phyloP scores from a whole-genome alignment of 1,139 yeast genomes.

The Yamadazyma conglobata region DNA sequence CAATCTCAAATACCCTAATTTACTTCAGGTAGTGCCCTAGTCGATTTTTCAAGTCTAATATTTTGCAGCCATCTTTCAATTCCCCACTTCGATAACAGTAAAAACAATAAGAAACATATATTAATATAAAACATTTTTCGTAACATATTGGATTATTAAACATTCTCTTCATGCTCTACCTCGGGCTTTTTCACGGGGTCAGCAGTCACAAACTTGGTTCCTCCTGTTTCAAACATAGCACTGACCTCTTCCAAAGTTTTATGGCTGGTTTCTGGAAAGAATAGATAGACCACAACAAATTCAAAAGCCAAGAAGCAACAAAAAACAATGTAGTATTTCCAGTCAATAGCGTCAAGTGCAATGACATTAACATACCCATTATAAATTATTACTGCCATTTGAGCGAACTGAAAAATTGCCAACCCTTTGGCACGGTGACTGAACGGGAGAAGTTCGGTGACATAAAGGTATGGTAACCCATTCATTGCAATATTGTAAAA shows the following conservation, averaged over 20 bases:
- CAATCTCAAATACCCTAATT: too few relatives aligned
- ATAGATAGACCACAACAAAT: conserved; percentile 33
- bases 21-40: too few relatives aligned
- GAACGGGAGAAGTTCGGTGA: conserved; percentile 43
- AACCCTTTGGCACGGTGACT: conserved; percentile 43
- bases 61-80: too few relatives aligned
- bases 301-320: conserved; percentile 37
- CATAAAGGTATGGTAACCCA: conserved; percentile 34
- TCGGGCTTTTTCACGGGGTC: too few relatives aligned
- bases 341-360: conserved; percentile 53
- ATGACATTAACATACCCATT: conserved; percentile 51
- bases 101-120: too few relatives aligned
- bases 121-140: too few relatives aligned
- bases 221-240: conserved; percentile 4
- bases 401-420: conserved; percentile 27
- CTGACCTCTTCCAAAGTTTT: conserved; percentile 2
- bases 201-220: too few relatives aligned
- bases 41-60: too few relatives aligned
- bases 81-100: too few relatives aligned
- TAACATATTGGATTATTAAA: too few relatives aligned
- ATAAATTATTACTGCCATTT: conserved; percentile 19
- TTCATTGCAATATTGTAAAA: conserved; percentile 35
- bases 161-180: neutral
- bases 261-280: conserved; percentile 43
- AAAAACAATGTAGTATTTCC: conserved; percentile 59